Percentiles rank a stretch among this genome's conserved stretches.
Conservation (phyloP, 1,284 basidiomycete genomes). For the Agaricales sp. region DNA sequence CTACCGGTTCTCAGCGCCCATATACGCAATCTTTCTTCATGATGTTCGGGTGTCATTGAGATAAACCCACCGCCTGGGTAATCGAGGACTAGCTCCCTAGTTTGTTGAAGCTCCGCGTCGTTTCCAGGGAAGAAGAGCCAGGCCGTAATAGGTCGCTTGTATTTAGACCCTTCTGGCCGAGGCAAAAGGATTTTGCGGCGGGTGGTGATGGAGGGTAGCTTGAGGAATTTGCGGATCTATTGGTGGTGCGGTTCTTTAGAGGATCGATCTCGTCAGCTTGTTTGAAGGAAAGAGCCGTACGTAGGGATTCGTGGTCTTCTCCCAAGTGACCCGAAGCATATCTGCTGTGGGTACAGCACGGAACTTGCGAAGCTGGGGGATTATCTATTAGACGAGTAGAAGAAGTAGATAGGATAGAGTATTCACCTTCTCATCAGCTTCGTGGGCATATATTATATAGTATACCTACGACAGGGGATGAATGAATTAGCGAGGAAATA, state of each 20-base stretch:
- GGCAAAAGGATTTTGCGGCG: slow-evolving; percentile 73
- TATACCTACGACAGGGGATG: slow-evolving; percentile 38
- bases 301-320: slow-evolving; percentile 92
- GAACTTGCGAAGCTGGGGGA: slow-evolving; percentile 71
- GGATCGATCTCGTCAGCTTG: slow-evolving; percentile 2
- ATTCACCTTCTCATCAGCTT: slow-evolving; percentile 87
- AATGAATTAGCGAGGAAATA: neutral
- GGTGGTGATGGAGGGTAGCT: slow-evolving; percentile 51
- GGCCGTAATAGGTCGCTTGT: slow-evolving; percentile 73
- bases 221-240: slow-evolving; percentile 62
- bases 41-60: slow-evolving; percentile 90
- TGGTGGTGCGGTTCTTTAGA: slow-evolving; percentile 7
- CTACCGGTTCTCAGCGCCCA: slow-evolving; percentile 79
- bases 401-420: slow-evolving; percentile 1
- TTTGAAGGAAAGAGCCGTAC: slow-evolving; percentile 29
- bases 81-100: slow-evolving; percentile 81
- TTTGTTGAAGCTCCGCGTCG: slow-evolving; percentile 53
- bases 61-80: slow-evolving; percentile 95
- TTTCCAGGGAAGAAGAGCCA: slow-evolving; percentile 80
- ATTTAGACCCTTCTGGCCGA: slow-evolving; percentile 67
- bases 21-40: slow-evolving; percentile 85
- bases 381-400: slow-evolving; percentile 3
- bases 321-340: slow-evolving; percentile 93
- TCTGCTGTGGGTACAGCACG: slow-evolving; percentile 92
- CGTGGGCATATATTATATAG: slow-evolving; percentile 90